Evolutionary conservation across 345 rosid genomes (phyloP).

Genomic region (Lepidium africanum): DNA sequence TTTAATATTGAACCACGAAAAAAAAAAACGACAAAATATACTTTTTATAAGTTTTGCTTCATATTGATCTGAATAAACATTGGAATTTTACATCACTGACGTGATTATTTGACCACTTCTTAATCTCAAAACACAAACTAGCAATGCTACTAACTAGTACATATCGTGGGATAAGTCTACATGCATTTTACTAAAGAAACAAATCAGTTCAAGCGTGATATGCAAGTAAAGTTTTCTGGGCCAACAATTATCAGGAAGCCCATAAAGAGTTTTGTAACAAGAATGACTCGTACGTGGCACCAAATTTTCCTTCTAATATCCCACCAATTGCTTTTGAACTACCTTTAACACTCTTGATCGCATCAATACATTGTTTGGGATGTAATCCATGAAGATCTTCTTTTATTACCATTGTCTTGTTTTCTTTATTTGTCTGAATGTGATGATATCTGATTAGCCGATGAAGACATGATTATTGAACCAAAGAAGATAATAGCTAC

Average conservation of each 20-base stretch:
- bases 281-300: not conserved
- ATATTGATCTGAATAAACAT: no score
- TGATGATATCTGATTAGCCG: not conserved
- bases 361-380: no score
- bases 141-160: no score
- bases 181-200: not conserved
- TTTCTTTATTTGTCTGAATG: not conserved
- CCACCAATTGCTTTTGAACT: not conserved
- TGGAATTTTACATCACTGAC: no score
- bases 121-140: no score
- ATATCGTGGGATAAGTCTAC: no score
- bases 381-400: no score
- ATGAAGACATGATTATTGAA: not conserved
- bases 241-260: constrained; percentile 13
- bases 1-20: no score
- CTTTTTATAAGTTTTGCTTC: no score
- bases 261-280: constrained; percentile 12
- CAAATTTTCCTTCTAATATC: not conserved
- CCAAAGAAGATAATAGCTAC: not conserved
- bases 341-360: constrained; percentile 13
- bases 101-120: no score
- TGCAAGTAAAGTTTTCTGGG: not conserved
- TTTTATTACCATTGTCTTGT: not conserved
- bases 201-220: not conserved
- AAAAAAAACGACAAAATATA: no score